These are phyloP conservation scores for Gloeopeniophorella convolvens DNA, from an alignment of 768 basidiomycete species.

Conservation along the genomic window DNA sequence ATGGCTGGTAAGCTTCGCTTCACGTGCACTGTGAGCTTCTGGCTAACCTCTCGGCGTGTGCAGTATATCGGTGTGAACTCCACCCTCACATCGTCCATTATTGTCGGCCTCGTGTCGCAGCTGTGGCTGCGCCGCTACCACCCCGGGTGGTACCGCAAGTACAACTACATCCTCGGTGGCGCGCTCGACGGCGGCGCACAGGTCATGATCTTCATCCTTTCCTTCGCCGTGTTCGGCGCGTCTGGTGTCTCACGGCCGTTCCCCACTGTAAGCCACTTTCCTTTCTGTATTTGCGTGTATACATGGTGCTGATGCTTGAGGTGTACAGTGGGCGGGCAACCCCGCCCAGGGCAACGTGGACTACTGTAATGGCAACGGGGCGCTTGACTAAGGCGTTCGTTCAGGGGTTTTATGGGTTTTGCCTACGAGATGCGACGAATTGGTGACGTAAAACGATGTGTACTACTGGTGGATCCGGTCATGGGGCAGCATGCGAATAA, in stretches of 20 bases:
- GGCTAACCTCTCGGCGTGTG: constrained; percentile 5
- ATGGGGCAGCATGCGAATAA: too few relatives aligned
- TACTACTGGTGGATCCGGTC: too few relatives aligned
- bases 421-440: too few relatives aligned
- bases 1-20: constrained; percentile 27
- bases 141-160: constrained; percentile 53
- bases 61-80: constrained; percentile 49
- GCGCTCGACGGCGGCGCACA: constrained; percentile 62
- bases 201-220: constrained; percentile 56
- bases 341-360: constrained; percentile 47
- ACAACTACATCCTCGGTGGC: constrained; percentile 63
- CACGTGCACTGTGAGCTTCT: neutral
- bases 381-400: constrained; percentile 35
- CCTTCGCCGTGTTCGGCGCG: constrained; percentile 61
- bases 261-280: constrained; percentile 30
- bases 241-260: constrained; percentile 44
- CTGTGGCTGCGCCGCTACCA: constrained; percentile 24
- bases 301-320: neutral
- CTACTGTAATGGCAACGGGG: constrained; percentile 55
- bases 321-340: constrained; percentile 53
- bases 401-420: too few relatives aligned
- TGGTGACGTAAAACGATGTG: too few relatives aligned
- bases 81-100: constrained; percentile 38
- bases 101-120: constrained; percentile 50
- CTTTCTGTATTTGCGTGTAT: too few relatives aligned